phyloP scores from a whole-genome alignment of 106 monocot genomes.

The Xerophyta viscosa region DNA sequence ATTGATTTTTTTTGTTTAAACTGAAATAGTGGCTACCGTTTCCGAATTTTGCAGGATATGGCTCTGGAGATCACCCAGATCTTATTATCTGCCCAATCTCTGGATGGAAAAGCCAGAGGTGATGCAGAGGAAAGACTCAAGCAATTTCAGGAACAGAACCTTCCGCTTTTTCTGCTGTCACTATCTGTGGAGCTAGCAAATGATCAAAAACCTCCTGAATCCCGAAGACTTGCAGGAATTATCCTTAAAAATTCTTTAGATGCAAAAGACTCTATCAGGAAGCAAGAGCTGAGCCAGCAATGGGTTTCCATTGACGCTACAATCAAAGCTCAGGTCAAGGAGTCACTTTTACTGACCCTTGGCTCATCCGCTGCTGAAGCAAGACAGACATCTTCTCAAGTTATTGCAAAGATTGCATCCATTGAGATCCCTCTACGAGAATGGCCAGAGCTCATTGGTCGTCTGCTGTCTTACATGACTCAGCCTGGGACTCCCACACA shows the following conservation, averaged over 20 bases:
- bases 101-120: slow-evolving; percentile 37
- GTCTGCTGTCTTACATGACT: slow-evolving; percentile 43
- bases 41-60: slow-evolving; percentile 19
- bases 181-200: slow-evolving; percentile 53
- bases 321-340: slow-evolving; percentile 57
- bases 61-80: slow-evolving; percentile 58
- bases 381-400: slow-evolving; percentile 64
- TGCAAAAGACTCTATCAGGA: slow-evolving; percentile 54
- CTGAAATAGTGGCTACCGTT: too few species aligned
- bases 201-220: slow-evolving; percentile 57
- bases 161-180: slow-evolving; percentile 59
- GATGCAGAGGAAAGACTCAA: slow-evolving; percentile 56
- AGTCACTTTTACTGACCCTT: slow-evolving; percentile 50
- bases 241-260: slow-evolving; percentile 81
- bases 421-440: slow-evolving; percentile 67
- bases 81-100: slow-evolving; percentile 62
- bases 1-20: too few species aligned
- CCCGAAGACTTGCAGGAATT: slow-evolving; percentile 67
- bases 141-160: slow-evolving; percentile 69
- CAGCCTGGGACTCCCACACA: slow-evolving; percentile 21
- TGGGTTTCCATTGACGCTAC: slow-evolving; percentile 50
- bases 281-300: slow-evolving; percentile 34
- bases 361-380: slow-evolving; percentile 48
- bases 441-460: slow-evolving; percentile 59
- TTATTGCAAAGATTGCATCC: slow-evolving; percentile 75